These are phyloP conservation scores for Penicillium diatomitis DNA, from an alignment of 495 filamentous ascomycete species.

Conservation along the genomic window DNA sequence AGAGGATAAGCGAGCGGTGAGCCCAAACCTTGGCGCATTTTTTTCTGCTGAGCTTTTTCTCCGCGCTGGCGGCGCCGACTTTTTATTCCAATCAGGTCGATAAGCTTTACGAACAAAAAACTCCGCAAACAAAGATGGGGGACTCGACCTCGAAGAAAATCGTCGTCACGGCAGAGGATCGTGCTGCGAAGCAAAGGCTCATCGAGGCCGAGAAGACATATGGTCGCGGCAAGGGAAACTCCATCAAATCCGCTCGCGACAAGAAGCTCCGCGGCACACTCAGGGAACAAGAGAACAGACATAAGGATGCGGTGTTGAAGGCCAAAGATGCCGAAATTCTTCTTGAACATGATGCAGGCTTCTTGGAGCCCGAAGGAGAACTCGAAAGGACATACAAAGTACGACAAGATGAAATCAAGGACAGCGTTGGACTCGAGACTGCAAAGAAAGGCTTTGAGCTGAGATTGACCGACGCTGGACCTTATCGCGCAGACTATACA, in stretches of 20 bases:
- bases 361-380: constrained; percentile 79
- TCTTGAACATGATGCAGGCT: constrained; percentile 77
- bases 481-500: constrained; percentile 80
- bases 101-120: constrained; percentile 1
- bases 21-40: constrained; percentile 26
- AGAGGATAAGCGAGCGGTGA: constrained; percentile 32
- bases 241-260: constrained; percentile 53
- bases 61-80: neutral
- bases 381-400: constrained; percentile 89
- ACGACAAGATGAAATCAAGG: constrained; percentile 74
- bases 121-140: constrained; percentile 17
- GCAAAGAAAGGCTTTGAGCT: constrained; percentile 90
- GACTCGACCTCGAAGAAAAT: constrained; percentile 20
- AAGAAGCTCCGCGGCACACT: constrained; percentile 84
- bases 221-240: constrained; percentile 68
- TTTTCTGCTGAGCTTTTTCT: constrained; percentile 13
- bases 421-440: constrained; percentile 66
- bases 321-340: constrained; percentile 94
- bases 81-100: constrained; percentile 1
- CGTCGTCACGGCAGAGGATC: constrained; percentile 22
- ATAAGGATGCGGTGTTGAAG: constrained; percentile 66
- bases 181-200: constrained; percentile 31
- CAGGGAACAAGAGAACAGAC: constrained; percentile 66
- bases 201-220: constrained; percentile 68
- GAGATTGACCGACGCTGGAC: constrained; percentile 71